Conservation (phyloP, 164 flowering plant genomes). For the Vitis rotundifolia region DNA sequence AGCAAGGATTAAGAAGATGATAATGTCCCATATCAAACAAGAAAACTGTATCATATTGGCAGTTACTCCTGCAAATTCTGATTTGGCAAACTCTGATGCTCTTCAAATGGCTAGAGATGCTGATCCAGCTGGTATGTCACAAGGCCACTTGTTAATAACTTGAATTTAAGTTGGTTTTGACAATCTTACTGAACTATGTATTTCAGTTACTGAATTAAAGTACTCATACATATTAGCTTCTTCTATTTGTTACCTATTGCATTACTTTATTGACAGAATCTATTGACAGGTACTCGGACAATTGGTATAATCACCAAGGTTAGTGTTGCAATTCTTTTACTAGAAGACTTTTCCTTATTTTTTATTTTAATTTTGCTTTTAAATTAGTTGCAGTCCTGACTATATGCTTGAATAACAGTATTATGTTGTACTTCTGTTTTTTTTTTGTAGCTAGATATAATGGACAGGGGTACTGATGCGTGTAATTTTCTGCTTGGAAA, state of each 20-base stretch:
- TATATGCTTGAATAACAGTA: background rate
- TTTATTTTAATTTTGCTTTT: background rate
- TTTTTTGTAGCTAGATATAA: slow-evolving; percentile 49
- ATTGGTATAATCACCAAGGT: slow-evolving; percentile 69
- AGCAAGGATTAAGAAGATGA: slow-evolving; percentile 49
- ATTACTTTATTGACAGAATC: slow-evolving; percentile 4
- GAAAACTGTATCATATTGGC: slow-evolving; percentile 52
- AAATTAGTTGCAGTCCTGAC: background rate
- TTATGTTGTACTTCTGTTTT: background rate
- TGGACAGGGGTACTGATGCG: slow-evolving; percentile 65
- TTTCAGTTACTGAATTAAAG: background rate
- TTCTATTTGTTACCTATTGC: background rate
- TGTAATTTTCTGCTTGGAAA: slow-evolving; percentile 56
- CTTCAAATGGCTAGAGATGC: slow-evolving; percentile 53
- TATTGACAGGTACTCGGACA: slow-evolving; percentile 46
- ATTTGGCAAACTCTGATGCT: slow-evolving; percentile 62
- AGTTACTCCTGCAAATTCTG: slow-evolving; percentile 60
- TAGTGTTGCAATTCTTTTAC: background rate
- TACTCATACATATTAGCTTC: background rate
- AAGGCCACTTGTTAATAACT: too few species aligned
- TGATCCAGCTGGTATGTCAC: slow-evolving; percentile 48
- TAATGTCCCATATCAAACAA: slow-evolving; percentile 41
- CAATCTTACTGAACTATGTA: background rate
- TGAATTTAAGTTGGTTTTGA: background rate
- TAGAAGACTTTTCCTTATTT: too few species aligned